phyloP scores from a whole-genome alignment of 169 alveolate species.

The Perkinsus chesapeaki region DNA sequence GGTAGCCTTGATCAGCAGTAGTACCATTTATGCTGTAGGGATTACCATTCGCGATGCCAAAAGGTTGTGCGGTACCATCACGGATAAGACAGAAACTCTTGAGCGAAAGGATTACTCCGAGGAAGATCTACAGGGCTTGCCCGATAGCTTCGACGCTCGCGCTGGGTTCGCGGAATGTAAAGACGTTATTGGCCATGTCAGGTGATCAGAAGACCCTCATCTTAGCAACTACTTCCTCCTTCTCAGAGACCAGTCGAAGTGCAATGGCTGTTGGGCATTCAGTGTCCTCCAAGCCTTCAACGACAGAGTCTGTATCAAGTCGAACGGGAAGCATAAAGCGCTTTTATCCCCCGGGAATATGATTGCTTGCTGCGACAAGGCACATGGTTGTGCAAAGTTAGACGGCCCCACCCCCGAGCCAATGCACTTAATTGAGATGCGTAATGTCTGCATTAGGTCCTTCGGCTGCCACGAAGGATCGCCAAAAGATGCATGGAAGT shows the following conservation, averaged over 20 bases:
- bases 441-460: not conserved
- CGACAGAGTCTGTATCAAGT: constrained; percentile 61
- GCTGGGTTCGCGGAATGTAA: not conserved
- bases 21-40: not conserved
- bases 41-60: not conserved
- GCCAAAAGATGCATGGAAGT: constrained; percentile 46
- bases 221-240: not conserved
- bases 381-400: not conserved
- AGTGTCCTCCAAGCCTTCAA: constrained; percentile 67
- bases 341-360: not conserved
- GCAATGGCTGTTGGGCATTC: constrained; percentile 84
- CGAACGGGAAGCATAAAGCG: constrained; percentile 23
- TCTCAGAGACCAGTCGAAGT: constrained; percentile 63
- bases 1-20: not conserved
- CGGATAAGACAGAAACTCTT: not conserved
- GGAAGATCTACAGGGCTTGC: not conserved
- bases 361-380: too few relatives aligned
- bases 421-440: not conserved
- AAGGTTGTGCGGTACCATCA: not conserved
- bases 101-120: not conserved
- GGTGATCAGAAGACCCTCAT: not conserved
- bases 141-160: constrained; percentile 3
- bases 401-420: not conserved
- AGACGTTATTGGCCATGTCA: constrained; percentile 45
- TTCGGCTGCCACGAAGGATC: constrained; percentile 66